Conservation (phyloP, 768 basidiomycete genomes). For the Trametes punicea region DNA sequence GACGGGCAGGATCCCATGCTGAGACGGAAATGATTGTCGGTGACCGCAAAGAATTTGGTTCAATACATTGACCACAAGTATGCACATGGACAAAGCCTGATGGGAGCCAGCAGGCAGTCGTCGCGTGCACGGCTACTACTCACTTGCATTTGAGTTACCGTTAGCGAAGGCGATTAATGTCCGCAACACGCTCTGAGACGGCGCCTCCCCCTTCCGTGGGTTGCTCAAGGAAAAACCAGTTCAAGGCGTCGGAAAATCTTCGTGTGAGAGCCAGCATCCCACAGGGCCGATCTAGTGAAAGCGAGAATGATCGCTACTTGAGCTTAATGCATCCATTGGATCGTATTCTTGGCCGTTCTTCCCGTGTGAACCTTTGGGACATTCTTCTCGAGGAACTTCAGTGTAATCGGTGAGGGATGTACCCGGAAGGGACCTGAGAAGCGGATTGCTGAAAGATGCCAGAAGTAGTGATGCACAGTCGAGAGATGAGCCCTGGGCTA, state of each 20-base stretch:
- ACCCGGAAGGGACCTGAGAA: no score
- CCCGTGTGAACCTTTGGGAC: no score
- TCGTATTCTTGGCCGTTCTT: not conserved
- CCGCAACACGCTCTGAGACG: conserved; percentile 3
- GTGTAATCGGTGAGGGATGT: not conserved
- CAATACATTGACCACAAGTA: not conserved
- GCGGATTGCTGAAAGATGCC: no score
- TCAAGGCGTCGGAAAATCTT: not conserved
- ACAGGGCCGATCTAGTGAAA: no score
- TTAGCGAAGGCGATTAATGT: not conserved
- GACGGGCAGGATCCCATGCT: not conserved
- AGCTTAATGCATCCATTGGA: not conserved
- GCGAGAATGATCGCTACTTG: no score
- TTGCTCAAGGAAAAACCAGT: not conserved
- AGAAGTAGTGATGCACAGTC: not conserved
- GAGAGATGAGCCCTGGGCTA: no score
- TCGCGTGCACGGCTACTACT: not conserved
- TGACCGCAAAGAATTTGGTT: not conserved
- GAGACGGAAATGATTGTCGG: conserved; percentile 2
- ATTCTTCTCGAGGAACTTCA: not conserved
- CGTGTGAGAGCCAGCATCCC: not conserved
- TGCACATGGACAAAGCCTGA: not conserved
- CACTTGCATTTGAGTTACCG: not conserved
- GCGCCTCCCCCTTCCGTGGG: not conserved
- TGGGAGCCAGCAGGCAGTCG: not conserved